Percentiles rank a stretch among this genome's conserved stretches.
Conservation (phyloP, 148 eudicot genomes). For the Chenopodium suecicum region DNA sequence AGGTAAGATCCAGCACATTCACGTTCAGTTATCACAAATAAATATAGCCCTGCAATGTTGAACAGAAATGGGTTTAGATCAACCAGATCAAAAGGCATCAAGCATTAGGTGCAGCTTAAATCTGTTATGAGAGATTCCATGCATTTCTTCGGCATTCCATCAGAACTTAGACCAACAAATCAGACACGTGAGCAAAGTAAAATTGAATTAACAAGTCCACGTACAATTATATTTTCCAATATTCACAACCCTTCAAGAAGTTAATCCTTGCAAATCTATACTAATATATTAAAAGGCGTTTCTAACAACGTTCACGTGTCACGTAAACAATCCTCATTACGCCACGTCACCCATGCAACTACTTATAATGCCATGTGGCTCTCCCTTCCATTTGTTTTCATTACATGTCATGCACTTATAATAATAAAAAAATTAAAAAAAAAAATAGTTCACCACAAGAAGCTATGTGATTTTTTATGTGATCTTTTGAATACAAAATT, state of each 20-base stretch:
- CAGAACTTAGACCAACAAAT: neutral
- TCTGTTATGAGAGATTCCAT: too few species aligned
- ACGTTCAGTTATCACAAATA: slow-evolving; percentile 78
- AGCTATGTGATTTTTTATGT: too few species aligned
- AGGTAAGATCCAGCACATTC: slow-evolving; percentile 83
- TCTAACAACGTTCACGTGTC: too few species aligned
- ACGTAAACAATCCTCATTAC: too few species aligned
- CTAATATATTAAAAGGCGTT: too few species aligned
- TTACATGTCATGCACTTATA: too few species aligned
- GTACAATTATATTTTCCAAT: neutral
- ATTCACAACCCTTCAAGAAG: neutral
- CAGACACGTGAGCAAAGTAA: neutral
- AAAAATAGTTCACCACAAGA: too few species aligned
- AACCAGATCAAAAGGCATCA: neutral
- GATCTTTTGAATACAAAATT: too few species aligned
- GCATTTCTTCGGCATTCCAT: neutral
- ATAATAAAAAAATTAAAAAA: too few species aligned
- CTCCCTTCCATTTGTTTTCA: too few species aligned
- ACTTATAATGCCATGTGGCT: too few species aligned
- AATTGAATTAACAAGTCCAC: neutral
- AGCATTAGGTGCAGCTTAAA: neutral
- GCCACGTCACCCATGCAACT: too few species aligned
- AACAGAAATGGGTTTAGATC: slow-evolving; percentile 1
- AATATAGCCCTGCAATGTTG: slow-evolving; percentile 61
- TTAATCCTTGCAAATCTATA: neutral